Percentiles rank a stretch among this genome's conserved stretches.
These are phyloP conservation scores for Pelargonium citronellum DNA, from an alignment of 441 rosid species.

Conservation along the genomic window DNA sequence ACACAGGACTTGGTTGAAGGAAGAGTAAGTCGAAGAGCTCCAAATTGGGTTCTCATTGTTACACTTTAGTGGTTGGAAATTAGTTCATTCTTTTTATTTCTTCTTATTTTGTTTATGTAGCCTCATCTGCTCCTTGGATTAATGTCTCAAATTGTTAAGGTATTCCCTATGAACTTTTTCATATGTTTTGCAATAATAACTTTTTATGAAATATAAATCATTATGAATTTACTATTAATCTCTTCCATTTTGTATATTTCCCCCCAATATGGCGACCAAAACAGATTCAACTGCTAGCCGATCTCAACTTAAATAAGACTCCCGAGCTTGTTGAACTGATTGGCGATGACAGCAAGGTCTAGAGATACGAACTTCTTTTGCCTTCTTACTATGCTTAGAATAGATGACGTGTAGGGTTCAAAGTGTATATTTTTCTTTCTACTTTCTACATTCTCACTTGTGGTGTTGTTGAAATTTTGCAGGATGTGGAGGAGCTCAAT, in stretches of 20 bases:
- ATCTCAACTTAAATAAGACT: slow-evolving; percentile 90
- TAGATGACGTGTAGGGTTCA: slow-evolving; percentile 11
- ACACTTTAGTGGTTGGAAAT: slow-evolving; percentile 11
- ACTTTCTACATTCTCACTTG: neutral
- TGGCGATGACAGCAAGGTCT: slow-evolving; percentile 69
- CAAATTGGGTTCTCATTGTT: neutral
- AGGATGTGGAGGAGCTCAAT: slow-evolving; percentile 97
- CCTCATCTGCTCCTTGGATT: slow-evolving; percentile 94
- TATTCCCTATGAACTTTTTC: slow-evolving; percentile 27
- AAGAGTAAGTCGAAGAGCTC: slow-evolving; percentile 51
- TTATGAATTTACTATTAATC: slow-evolving; percentile 4
- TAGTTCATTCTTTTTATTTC: slow-evolving; percentile 16
- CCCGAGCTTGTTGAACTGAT: slow-evolving; percentile 88
- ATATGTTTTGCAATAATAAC: neutral
- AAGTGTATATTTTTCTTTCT: neutral
- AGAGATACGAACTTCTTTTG: slow-evolving; percentile 12
- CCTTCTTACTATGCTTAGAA: slow-evolving; percentile 6
- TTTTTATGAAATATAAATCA: slow-evolving; percentile 6
- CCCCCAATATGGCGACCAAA: slow-evolving; percentile 21
- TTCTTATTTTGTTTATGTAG: slow-evolving; percentile 33
- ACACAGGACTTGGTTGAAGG: slow-evolving; percentile 90
- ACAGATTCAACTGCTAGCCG: slow-evolving; percentile 96
- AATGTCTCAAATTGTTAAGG: slow-evolving; percentile 98
- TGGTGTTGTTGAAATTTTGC: slow-evolving; percentile 21
- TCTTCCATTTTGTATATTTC: slow-evolving; percentile 20